phyloP scores from a whole-genome alignment of 805 yeast genomes.

The Cyberlindnera saturnus region DNA sequence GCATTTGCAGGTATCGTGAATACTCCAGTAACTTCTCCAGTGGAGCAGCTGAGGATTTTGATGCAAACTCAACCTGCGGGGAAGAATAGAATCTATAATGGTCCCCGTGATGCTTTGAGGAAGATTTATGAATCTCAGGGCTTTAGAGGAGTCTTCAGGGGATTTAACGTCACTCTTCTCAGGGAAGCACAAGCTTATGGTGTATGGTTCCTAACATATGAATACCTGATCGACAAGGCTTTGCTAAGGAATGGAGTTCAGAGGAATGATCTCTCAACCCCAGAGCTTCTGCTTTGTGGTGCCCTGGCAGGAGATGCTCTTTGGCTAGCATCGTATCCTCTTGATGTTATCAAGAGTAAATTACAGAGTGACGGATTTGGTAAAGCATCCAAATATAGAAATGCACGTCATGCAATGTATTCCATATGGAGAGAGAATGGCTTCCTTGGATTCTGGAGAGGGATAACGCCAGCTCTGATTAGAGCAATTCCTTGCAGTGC shows the following conservation, averaged over 20 bases:
- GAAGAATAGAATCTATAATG: constrained; percentile 39
- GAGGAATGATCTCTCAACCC: constrained; percentile 75
- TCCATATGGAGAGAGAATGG: constrained; percentile 33
- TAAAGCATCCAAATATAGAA: constrained; percentile 34
- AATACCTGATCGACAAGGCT: constrained; percentile 64
- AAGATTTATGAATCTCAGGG: constrained; percentile 80
- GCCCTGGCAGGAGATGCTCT: constrained; percentile 85
- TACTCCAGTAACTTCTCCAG: constrained; percentile 86
- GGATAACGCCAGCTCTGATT: constrained; percentile 50
- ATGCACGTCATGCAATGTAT: constrained; percentile 33
- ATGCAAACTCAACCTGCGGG: constrained; percentile 69
- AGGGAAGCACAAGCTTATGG: constrained; percentile 91
- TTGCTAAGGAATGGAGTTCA: constrained; percentile 27
- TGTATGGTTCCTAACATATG: constrained; percentile 83
- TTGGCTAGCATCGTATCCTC: constrained; percentile 83
- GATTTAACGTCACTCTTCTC: constrained; percentile 71
- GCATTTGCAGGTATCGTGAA: constrained; percentile 89
- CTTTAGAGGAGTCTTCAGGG: constrained; percentile 71
- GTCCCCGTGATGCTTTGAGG: constrained; percentile 76
- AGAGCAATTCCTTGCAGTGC: constrained; percentile 66
- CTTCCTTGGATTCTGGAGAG: constrained; percentile 53
- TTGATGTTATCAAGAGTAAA: constrained; percentile 86
- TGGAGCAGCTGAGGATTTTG: constrained; percentile 90
- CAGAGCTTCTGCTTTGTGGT: constrained; percentile 81
- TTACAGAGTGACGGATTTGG: constrained; percentile 66